phyloP scores from a whole-genome alignment of 2,329 filamentous ascomycete species.

The Cladosporium sp. region DNA sequence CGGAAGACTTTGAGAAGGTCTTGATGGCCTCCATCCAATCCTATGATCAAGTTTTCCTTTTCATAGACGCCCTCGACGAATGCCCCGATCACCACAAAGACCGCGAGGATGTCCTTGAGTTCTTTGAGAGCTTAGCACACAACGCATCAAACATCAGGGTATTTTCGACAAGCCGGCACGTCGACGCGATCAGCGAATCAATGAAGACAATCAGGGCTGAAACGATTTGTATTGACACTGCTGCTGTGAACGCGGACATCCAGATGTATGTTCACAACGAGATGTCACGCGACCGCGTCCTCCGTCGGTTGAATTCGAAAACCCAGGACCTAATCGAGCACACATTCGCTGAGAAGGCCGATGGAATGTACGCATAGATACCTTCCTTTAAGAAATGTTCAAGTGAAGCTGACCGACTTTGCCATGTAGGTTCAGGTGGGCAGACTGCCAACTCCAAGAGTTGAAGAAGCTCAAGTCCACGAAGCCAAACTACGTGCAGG shows the following conservation, averaged over 20 bases:
- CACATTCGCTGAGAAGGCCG: slow-evolving; percentile 18
- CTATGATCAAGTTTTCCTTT: slow-evolving; percentile 26
- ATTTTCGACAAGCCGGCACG: slow-evolving; percentile 21
- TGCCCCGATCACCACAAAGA: slow-evolving; percentile 19
- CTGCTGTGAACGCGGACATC: slow-evolving; percentile 18
- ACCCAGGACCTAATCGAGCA: slow-evolving; percentile 19
- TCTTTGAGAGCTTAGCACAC: slow-evolving; percentile 14
- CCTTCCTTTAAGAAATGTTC: no score
- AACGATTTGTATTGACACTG: slow-evolving; percentile 10
- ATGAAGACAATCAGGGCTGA: slow-evolving; percentile 13
- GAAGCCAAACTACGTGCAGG: slow-evolving; percentile 15
- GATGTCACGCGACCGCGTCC: slow-evolving; percentile 10
- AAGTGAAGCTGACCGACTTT: no score
- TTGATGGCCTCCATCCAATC: slow-evolving; percentile 13
- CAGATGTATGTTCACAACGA: slow-evolving; percentile 15
- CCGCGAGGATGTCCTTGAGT: slow-evolving; percentile 16
- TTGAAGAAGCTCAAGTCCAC: slow-evolving; percentile 16
- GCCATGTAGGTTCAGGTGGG: slow-evolving; percentile 22
- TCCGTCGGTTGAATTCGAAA: slow-evolving; percentile 11
- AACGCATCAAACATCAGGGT: slow-evolving; percentile 15
- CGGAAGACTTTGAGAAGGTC: slow-evolving; percentile 20
- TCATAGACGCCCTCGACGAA: slow-evolving; percentile 35
- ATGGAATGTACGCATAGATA: slow-evolving; percentile 22
- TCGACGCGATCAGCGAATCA: slow-evolving; percentile 16
- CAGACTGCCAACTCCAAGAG: slow-evolving; percentile 16